Conservation (phyloP, 164 flowering plant genomes). For the Litsea cubeba region DNA sequence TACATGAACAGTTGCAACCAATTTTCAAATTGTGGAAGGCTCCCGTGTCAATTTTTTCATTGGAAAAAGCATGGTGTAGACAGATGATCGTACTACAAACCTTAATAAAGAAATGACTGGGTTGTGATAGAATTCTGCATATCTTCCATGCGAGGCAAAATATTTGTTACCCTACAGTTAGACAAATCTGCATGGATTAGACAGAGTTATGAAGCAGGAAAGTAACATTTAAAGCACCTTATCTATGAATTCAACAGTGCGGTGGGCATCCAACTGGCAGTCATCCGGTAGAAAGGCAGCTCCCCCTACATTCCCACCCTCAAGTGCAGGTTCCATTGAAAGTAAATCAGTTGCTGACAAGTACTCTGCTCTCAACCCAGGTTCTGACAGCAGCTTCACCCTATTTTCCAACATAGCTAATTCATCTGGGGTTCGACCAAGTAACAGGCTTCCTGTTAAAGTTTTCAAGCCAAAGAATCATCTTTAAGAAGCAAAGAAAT, state of each 20-base stretch:
- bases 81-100: constrained; percentile 24
- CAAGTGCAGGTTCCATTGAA: constrained; percentile 51
- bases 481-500: no score
- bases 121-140: constrained; percentile 82
- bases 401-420: constrained; percentile 27
- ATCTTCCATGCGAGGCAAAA: constrained; percentile 64
- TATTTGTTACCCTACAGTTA: constrained; percentile 57
- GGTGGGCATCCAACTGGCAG: constrained; percentile 62
- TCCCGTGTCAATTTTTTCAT: background rate
- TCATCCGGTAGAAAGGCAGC: constrained; percentile 72
- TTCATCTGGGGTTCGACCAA: constrained; percentile 59
- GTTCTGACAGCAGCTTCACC: constrained; percentile 45
- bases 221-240: constrained; percentile 36
- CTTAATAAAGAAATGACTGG: constrained; percentile 65
- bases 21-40: background rate
- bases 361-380: constrained; percentile 58
- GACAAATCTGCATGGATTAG: constrained; percentile 3
- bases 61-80: background rate
- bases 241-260: constrained; percentile 54
- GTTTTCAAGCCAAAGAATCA: background rate
- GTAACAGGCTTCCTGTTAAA: constrained; percentile 61
- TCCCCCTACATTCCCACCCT: constrained; percentile 40
- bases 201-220: background rate
- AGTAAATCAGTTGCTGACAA: constrained; percentile 45
- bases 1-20: background rate